Evolutionary conservation across 75 land plant genomes (phyloP).

Genomic region (Pinus albicaulis): DNA sequence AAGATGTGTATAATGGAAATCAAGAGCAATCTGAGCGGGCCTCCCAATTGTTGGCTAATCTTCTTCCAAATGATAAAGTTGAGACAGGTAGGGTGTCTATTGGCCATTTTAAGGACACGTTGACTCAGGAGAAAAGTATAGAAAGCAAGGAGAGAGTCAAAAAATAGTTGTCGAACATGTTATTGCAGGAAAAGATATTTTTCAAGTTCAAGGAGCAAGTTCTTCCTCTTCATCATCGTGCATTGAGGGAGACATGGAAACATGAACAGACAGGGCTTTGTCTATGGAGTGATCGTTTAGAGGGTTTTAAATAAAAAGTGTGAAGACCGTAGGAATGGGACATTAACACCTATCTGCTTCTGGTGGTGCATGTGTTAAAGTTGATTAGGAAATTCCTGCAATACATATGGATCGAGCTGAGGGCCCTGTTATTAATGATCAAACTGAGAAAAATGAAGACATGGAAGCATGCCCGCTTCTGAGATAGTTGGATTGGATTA

Average conservation of each 20-base stretch:
- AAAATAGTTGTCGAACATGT: slow-evolving; percentile 19
- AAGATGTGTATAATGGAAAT: slow-evolving; percentile 2
- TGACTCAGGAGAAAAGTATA: neutral
- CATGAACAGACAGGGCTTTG: slow-evolving; percentile 21
- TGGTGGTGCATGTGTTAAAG: too few relatives aligned
- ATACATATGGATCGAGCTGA: too few relatives aligned
- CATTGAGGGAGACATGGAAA: slow-evolving; percentile 30
- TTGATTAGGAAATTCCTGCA: too few relatives aligned
- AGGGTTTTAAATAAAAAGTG: slow-evolving; percentile 9
- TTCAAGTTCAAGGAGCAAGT: slow-evolving; percentile 24
- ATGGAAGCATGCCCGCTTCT: too few relatives aligned
- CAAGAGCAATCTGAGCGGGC: neutral
- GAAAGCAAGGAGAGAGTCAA: slow-evolving; percentile 15
- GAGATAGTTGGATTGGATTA: too few relatives aligned
- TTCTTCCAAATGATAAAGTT: neutral
- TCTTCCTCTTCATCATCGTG: slow-evolving; percentile 30
- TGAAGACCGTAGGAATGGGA: too few relatives aligned
- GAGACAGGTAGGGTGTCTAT: slow-evolving; percentile 12
- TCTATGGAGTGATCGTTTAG: slow-evolving; percentile 6
- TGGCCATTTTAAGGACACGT: neutral
- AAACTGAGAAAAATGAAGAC: too few relatives aligned
- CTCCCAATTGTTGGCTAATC: neutral
- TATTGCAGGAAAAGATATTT: slow-evolving; percentile 13
- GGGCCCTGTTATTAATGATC: too few relatives aligned
- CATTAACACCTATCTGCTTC: too few relatives aligned